Percentiles rank a stretch among this genome's conserved stretches.
Evolutionary conservation across 2,329 filamentous ascomycete genomes (phyloP).

Genomic region (Diaporthe humulicola): DNA sequence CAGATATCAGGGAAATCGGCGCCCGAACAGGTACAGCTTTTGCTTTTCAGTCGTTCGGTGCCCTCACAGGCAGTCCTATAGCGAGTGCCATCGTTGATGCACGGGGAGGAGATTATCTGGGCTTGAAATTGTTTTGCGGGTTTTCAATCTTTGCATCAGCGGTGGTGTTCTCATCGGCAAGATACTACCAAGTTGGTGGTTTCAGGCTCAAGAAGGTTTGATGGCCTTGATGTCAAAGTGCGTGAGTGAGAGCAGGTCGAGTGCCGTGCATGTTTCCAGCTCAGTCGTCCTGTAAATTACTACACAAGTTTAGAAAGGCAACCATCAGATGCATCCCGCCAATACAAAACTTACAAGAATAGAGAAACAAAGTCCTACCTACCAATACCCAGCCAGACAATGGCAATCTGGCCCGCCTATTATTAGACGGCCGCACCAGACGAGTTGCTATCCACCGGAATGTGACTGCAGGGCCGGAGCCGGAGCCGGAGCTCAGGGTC

Average conservation of each 20-base stretch:
- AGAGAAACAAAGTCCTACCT: background rate
- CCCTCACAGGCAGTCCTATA: slow-evolving; percentile 76
- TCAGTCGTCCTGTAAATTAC: no score
- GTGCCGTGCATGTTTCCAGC: background rate
- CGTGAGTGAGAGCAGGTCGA: no score
- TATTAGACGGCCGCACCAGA: background rate
- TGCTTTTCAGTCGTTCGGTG: slow-evolving; percentile 72
- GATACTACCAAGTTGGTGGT: background rate
- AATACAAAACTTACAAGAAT: background rate
- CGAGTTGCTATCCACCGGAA: background rate
- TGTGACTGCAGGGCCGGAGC: background rate
- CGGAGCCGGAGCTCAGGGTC: slow-evolving; percentile 20
- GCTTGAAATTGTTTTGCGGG: slow-evolving; percentile 15
- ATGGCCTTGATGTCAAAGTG: accelerated
- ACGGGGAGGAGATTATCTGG: background rate
- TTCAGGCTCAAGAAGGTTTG: background rate
- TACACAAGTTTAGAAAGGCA: background rate
- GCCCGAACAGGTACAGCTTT: slow-evolving; percentile 76
- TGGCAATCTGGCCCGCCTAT: background rate
- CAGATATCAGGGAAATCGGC: slow-evolving; percentile 77
- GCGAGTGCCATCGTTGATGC: slow-evolving; percentile 69
- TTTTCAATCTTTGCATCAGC: slow-evolving; percentile 14
- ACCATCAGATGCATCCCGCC: background rate
- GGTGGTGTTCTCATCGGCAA: background rate
- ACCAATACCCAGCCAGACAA: background rate